phyloP scores from a whole-genome alignment of 176 grass and related monocot species.

The Puya raimondii region DNA sequence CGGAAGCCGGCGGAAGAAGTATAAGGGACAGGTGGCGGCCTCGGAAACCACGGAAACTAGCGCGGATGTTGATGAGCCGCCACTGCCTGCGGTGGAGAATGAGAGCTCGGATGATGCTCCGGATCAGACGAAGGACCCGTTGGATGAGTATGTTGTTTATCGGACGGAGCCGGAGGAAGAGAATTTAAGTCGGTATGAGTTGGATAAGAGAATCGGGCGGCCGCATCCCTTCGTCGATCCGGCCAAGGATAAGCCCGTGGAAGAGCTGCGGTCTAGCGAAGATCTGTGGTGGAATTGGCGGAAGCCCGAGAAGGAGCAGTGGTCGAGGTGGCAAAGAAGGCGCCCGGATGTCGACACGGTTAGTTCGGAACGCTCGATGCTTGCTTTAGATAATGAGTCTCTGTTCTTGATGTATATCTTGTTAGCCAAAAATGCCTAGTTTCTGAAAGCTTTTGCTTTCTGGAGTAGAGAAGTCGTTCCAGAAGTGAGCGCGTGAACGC shows the following conservation, averaged over 20 bases:
- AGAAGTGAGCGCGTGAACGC: no score
- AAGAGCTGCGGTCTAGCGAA: constrained; percentile 56
- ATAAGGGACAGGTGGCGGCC: constrained; percentile 30
- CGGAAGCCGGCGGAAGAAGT: constrained; percentile 71
- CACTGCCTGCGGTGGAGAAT: neutral
- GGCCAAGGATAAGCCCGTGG: constrained; percentile 45
- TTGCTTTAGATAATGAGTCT: neutral
- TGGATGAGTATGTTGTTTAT: constrained; percentile 72
- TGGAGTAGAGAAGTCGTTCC: no score
- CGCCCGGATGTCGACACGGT: constrained; percentile 83
- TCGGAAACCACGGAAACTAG: constrained; percentile 21
- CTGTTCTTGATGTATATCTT: no score
- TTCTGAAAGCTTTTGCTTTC: no score
- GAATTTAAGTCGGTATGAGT: constrained; percentile 56
- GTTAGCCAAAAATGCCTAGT: no score
- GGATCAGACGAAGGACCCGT: constrained; percentile 35
- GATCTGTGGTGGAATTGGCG: constrained; percentile 99
- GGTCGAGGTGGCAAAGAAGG: constrained; percentile 87
- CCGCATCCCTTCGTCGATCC: constrained; percentile 79
- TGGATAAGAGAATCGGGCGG: constrained; percentile 64
- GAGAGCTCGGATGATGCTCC: constrained; percentile 24
- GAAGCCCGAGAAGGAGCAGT: constrained; percentile 62
- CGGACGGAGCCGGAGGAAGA: constrained; percentile 54
- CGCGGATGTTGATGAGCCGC: constrained; percentile 14
- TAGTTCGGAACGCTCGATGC: constrained; percentile 10